Percentiles rank a stretch among this genome's conserved stretches.
Evolutionary conservation across 2,329 filamentous ascomycete species (phyloP).

Genomic region (Aureobasidium sp.): DNA sequence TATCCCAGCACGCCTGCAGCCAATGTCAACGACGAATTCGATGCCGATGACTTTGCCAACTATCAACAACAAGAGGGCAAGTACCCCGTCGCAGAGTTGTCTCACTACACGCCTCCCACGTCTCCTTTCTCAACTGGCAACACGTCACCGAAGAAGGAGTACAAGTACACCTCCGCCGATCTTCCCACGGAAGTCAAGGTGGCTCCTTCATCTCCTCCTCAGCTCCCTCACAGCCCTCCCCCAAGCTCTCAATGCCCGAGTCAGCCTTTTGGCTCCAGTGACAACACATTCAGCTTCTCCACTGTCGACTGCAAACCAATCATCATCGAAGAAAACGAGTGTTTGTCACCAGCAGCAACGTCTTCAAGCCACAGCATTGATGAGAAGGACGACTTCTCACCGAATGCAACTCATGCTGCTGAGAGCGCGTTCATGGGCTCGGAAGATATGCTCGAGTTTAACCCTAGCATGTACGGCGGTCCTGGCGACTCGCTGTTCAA

Average conservation of each 20-base stretch:
- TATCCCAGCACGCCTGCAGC: conserved; percentile 17
- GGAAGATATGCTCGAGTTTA: conserved; percentile 13
- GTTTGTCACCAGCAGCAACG: conserved; percentile 12
- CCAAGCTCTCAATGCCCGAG: conserved; percentile 13
- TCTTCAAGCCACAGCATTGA: background rate
- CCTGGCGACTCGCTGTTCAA: conserved; percentile 9
- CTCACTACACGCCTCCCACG: conserved; percentile 17
- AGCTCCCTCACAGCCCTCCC: conserved; percentile 3
- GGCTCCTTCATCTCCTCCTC: conserved; percentile 2
- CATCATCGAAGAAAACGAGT: conserved; percentile 4
- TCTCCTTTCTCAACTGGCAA: conserved; percentile 15
- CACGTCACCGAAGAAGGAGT: conserved; percentile 6
- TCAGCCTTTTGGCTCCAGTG: background rate
- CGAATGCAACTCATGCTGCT: background rate
- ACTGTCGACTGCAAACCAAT: conserved; percentile 18
- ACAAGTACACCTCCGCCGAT: background rate
- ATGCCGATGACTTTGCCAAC: conserved; percentile 11
- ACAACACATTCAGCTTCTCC: conserved; percentile 16
- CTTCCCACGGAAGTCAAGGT: background rate
- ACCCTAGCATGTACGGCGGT: conserved; percentile 13
- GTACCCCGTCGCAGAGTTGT: background rate
- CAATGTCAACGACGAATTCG: conserved; percentile 6
- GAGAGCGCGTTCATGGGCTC: conserved; percentile 16
- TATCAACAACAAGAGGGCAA: conserved; percentile 15
- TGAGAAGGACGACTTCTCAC: conserved; percentile 8